Base-by-base conservation (phyloP, 2,329 filamentous ascomycete genomes). In the Venturia effusa region DNA sequence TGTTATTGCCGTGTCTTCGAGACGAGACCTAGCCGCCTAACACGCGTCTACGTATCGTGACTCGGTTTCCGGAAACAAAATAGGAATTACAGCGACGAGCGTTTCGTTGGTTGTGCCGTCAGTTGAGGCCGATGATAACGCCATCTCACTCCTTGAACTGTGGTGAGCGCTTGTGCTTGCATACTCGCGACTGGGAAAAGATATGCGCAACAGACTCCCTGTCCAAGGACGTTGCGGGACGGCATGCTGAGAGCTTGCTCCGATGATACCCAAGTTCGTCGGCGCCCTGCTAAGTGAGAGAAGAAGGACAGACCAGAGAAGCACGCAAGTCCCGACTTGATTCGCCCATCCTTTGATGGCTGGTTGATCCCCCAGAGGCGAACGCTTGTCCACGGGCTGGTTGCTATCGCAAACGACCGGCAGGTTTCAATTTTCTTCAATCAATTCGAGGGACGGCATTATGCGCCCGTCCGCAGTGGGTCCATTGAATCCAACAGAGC, bases 401-500 rank as follows among this genome's bases (percentile, higher is more conserved):
- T 2, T 55, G 51, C 51, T 55, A 7, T 32, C 32, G 10, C 45
- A 24, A 51, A 24, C 45, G 45, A 30, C 48, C 27, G 48, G 48
- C 51, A 32, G 27, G 51, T 34, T 34, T 57, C 51, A 15, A 34
- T 57, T 13, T 19, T 30, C 15, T 54, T 34, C 51, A 57, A 57
- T 57, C 51, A 57, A 57, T 57, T 57, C 15, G 51, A 57, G 27
- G 51, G 51, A 57, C 30, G 51, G 51, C 51, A 57, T 57, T 57
- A 57, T 57, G 51, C 51, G 51, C 30, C 51, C 51, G 32, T 57
- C 51, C 51, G 51, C 17, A 34, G 51, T 22, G 51, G 51, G 15
- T 57, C 51, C 51, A 2, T 2, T 34, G 30, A n/a, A 19, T 34
- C 51, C 51, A 57, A 30, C 51, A 5, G 51, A 57, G 51, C 30